A percentile compares a stretch with the other conserved stretches of the same genome.
Conservation (phyloP, 805 yeast genomes). For the Nakazawaea holstii region DNA sequence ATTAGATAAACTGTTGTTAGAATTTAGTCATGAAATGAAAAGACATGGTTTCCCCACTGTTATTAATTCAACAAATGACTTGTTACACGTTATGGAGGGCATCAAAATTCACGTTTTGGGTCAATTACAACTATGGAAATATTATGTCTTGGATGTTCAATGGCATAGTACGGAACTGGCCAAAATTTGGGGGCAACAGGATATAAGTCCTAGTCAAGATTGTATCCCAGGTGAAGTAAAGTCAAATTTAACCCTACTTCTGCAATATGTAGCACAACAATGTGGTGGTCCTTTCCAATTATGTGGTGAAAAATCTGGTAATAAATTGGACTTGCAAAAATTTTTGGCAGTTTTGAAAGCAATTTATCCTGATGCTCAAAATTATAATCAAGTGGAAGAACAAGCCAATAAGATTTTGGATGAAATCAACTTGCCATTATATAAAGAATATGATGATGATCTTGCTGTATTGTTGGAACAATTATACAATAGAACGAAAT, state of each 20-base stretch:
- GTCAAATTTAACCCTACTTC: constrained; percentile 35
- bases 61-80: constrained; percentile 45
- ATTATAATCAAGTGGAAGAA: constrained; percentile 26
- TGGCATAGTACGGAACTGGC: constrained; percentile 34
- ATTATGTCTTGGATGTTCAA: constrained; percentile 62
- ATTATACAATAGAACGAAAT: constrained; percentile 70
- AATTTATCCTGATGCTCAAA: constrained; percentile 24
- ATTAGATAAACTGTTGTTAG: constrained; percentile 62
- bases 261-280: constrained; percentile 41
- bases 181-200: constrained; percentile 25
- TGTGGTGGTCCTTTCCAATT: constrained; percentile 39
- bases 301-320: constrained; percentile 43
- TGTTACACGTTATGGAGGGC: constrained; percentile 59
- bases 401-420: constrained; percentile 56
- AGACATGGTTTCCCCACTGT: constrained; percentile 58
- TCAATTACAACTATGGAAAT: constrained; percentile 78
- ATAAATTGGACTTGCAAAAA: constrained; percentile 43
- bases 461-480: constrained; percentile 59
- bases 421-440: constrained; percentile 70
- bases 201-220: constrained; percentile 23
- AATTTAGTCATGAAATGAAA: constrained; percentile 56
- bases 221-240: constrained; percentile 40
- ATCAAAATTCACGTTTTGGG: constrained; percentile 64
- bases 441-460: constrained; percentile 74
- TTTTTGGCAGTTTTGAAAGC: constrained; percentile 49